Conservation (phyloP, 2,329 filamentous ascomycete species). For the Neonectria magnoliae region DNA sequence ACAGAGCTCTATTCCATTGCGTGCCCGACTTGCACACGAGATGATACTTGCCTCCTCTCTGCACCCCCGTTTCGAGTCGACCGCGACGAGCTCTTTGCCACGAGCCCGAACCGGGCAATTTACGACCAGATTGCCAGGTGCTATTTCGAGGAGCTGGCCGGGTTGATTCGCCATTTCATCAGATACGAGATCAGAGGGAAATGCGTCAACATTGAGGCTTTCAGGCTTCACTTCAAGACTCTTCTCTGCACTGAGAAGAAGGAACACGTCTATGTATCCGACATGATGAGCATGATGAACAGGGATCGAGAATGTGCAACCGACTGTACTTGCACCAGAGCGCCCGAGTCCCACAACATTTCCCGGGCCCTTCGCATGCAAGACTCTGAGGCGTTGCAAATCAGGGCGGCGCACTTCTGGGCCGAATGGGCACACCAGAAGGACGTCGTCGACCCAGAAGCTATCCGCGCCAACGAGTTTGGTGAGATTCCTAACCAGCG, state of each 20-base stretch:
- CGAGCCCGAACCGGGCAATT: not conserved
- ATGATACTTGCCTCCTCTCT: conserved; percentile 23
- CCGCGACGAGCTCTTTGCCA: not conserved
- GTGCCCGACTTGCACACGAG: conserved; percentile 26
- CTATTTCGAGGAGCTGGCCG: not conserved
- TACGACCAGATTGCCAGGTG: not conserved
- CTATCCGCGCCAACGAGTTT: not conserved
- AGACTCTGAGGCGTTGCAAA: conserved; percentile 10
- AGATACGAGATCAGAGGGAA: not conserved
- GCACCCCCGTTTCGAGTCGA: not conserved
- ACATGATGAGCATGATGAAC: not conserved
- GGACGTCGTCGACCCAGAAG: not conserved
- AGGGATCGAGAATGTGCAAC: not conserved
- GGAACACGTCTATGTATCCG: not conserved
- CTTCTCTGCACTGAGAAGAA: conserved; percentile 13
- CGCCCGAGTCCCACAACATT: conserved; percentile 26
- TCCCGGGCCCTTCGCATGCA: conserved; percentile 23
- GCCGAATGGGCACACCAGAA: not conserved
- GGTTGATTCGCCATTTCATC: not conserved
- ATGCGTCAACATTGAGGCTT: not conserved
- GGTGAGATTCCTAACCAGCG: conserved; percentile 9
- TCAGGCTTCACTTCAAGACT: not conserved
- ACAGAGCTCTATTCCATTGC: conserved; percentile 25
- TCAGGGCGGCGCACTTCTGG: conserved; percentile 3
- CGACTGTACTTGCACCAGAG: conserved; percentile 13